A percentile compares a stretch with the other conserved stretches of the same genome.
Evolutionary conservation across 441 rosid genomes (phyloP).

Genomic region (Gossypium trilobum): DNA sequence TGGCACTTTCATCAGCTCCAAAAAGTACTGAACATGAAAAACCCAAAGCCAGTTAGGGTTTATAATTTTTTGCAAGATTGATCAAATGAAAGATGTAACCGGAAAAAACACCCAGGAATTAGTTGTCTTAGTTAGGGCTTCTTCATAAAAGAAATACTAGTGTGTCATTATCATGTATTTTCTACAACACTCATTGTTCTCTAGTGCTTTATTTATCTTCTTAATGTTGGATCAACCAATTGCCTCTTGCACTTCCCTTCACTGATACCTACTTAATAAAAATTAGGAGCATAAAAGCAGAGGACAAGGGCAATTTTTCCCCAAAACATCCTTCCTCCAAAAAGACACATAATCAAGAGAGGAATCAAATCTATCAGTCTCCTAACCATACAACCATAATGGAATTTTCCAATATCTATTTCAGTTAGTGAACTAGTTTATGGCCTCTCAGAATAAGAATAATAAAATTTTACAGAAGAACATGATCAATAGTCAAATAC

Average conservation of each 20-base stretch:
- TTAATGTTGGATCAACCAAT: not conserved
- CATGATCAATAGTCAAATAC: not conserved
- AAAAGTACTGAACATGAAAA: conserved; percentile 51
- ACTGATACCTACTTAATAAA: not conserved
- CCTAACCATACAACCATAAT: not conserved
- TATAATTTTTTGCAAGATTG: not conserved
- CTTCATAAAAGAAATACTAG: not conserved
- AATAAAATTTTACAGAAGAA: not conserved
- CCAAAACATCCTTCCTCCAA: not conserved
- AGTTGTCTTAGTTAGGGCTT: not conserved
- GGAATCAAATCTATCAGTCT: not conserved
- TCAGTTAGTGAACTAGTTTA: not conserved
- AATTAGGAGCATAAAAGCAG: not conserved
- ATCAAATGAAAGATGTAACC: not conserved
- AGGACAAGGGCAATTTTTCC: not conserved
- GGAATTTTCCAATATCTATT: not conserved
- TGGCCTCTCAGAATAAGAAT: not conserved
- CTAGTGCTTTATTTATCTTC: not conserved
- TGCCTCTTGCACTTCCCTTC: not conserved
- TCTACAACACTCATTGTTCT: not conserved
- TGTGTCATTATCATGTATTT: not conserved
- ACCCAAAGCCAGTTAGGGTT: not conserved
- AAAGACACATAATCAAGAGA: not conserved
- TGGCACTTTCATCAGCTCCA: conserved; percentile 98
- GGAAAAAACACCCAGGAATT: not conserved